A percentile compares a stretch with the other conserved stretches of the same genome.
These are phyloP conservation scores for Amphirosellinia nigrospora DNA, from an alignment of 495 filamentous ascomycete species.

Conservation along the genomic window DNA sequence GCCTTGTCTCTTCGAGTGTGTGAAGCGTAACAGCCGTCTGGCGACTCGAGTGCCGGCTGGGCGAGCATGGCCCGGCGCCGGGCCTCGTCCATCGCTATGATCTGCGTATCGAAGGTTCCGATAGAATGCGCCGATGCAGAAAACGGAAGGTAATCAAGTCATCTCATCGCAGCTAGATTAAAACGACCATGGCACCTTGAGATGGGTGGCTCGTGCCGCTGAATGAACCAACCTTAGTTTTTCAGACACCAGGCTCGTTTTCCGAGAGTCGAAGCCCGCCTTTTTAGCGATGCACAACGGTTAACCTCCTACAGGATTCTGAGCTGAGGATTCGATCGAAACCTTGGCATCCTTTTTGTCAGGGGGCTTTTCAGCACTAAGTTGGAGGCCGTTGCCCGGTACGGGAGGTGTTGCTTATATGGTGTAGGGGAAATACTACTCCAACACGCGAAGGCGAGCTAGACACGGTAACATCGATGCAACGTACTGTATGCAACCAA, in stretches of 20 bases:
- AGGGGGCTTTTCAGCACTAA: background rate
- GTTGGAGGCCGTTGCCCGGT: slow-evolving; percentile 12
- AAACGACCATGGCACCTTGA: background rate
- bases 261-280: background rate
- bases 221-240: background rate
- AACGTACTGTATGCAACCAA: slow-evolving; percentile 14
- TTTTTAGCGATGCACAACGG: background rate
- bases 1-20: too few species aligned
- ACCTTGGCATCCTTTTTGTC: slow-evolving; percentile 6
- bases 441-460: slow-evolving; percentile 3
- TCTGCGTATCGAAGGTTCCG: background rate
- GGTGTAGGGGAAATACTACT: slow-evolving; percentile 11
- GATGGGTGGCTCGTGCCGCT: background rate
- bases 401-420: background rate
- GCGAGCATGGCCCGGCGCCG: slow-evolving; percentile 8
- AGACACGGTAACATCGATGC: slow-evolving; percentile 9
- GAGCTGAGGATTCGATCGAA: slow-evolving; percentile 12
- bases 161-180: slow-evolving; percentile 11
- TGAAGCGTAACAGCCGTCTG: too few species aligned
- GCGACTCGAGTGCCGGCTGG: slow-evolving; percentile 16
- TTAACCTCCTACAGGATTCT: background rate
- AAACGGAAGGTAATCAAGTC: background rate
- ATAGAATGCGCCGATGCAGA: background rate
- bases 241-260: background rate
- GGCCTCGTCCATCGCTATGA: slow-evolving; percentile 9